Evolutionary conservation across 2,329 filamentous ascomycete genomes (phyloP).

Genomic region (Penicillium digitatum): DNA sequence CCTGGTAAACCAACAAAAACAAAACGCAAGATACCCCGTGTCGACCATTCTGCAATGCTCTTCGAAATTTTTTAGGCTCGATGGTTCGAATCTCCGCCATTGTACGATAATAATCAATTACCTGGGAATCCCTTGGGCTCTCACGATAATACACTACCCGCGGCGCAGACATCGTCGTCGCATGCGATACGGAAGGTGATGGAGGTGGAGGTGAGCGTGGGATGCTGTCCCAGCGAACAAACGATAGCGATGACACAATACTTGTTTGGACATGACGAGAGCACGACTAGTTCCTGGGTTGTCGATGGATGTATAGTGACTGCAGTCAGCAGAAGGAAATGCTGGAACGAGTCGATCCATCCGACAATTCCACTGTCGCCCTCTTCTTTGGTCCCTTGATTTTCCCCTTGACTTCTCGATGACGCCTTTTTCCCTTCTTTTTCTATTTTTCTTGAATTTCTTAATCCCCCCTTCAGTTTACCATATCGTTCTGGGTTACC

Average conservation of each 20-base stretch:
- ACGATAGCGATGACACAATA: constrained; percentile 29
- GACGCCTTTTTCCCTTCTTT: constrained; percentile 27
- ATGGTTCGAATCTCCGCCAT: constrained; percentile 35
- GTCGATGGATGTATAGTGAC: constrained; percentile 15
- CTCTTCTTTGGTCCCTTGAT: constrained; percentile 11
- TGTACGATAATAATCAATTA: constrained; percentile 48
- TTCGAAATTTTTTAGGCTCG: constrained; percentile 33
- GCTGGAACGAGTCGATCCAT: constrained; percentile 2
- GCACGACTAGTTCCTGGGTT: constrained; percentile 10
- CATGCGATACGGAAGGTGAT: constrained; percentile 24
- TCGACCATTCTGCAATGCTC: constrained; percentile 35
- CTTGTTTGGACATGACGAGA: constrained; percentile 22
- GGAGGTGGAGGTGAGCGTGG: constrained; percentile 20
- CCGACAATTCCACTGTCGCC: constrained; percentile 6
- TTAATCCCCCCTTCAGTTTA: constrained; percentile 23
- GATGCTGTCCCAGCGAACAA: constrained; percentile 18
- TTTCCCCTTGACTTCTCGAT: constrained; percentile 16
- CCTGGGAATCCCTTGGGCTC: constrained; percentile 23
- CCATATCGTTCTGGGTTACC: constrained; percentile 35
- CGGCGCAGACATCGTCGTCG: constrained; percentile 25
- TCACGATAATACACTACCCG: constrained; percentile 28
- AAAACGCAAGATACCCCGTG: constrained; percentile 36
- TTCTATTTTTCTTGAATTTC: constrained; percentile 33
- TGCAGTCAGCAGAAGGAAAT: neutral
- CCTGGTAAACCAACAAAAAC: constrained; percentile 55